Conservation (phyloP, 1,284 basidiomycete genomes). For the Lentinula novae-zelandiae region DNA sequence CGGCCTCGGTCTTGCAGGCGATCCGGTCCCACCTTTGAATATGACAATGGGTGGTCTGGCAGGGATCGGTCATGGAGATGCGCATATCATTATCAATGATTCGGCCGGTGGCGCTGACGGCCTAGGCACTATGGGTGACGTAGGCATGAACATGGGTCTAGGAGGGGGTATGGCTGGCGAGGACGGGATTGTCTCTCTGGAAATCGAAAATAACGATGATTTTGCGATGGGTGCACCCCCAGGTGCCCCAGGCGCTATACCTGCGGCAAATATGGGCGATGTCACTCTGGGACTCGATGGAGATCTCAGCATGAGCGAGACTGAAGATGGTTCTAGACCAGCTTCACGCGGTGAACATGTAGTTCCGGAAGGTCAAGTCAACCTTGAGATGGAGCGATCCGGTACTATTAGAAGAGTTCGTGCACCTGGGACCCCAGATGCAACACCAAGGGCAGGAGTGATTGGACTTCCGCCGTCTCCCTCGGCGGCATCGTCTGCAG, state of each 20-base stretch:
- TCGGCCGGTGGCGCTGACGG: conserved; percentile 42
- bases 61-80: conserved; percentile 37
- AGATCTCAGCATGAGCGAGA: conserved; percentile 18
- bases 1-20: conserved; percentile 15
- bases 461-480: conserved; percentile 20
- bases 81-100: conserved; percentile 66
- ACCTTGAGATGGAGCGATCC: conserved; percentile 6
- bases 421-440: conserved; percentile 28
- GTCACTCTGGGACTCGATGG: conserved; percentile 13
- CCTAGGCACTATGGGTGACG: conserved; percentile 31
- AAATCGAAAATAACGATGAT: conserved; percentile 60
- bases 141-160: conserved; percentile 7
- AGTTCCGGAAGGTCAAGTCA: background rate
- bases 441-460: conserved; percentile 33
- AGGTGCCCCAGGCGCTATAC: conserved; percentile 68
- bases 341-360: background rate
- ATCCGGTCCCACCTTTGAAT: conserved; percentile 32
- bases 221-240: conserved; percentile 85
- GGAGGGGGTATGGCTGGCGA: conserved; percentile 50
- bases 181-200: conserved; percentile 67
- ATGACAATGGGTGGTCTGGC: conserved; percentile 22
- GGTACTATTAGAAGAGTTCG: conserved; percentile 6
- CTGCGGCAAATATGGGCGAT: conserved; percentile 10
- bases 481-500: background rate
- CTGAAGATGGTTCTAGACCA: conserved; percentile 12